These are phyloP conservation scores for Aspergillus kassunensis DNA, from an alignment of 495 filamentous ascomycete genomes.

Conservation along the genomic window DNA sequence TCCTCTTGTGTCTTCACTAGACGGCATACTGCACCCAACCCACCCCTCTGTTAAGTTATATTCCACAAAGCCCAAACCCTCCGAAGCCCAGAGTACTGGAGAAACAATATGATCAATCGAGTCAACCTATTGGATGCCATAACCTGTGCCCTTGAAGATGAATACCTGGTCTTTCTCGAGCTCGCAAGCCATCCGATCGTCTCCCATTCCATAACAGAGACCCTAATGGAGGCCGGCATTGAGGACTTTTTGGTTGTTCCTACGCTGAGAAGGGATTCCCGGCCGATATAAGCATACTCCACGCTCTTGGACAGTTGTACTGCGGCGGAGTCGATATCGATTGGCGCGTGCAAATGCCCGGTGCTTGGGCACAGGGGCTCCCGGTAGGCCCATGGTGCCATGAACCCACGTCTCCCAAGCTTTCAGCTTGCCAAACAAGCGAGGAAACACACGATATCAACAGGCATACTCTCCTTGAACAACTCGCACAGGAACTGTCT, in stretches of 20 bases:
- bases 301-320: slow-evolving; percentile 33
- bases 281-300: slow-evolving; percentile 10
- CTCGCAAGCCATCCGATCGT: slow-evolving; percentile 34
- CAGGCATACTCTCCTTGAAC: too few relatives aligned
- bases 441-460: too few relatives aligned
- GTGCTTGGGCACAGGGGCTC: too few relatives aligned
- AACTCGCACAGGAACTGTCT: too few relatives aligned
- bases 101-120: slow-evolving; percentile 14
- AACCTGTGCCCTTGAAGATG: slow-evolving; percentile 31
- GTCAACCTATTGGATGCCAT: slow-evolving; percentile 25
- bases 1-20: slow-evolving; percentile 21
- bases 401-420: too few relatives aligned
- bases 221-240: slow-evolving; percentile 24
- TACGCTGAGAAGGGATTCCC: slow-evolving; percentile 31
- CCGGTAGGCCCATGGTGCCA: too few relatives aligned
- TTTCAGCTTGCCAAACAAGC: too few relatives aligned
- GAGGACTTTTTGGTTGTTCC: slow-evolving; percentile 26
- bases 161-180: slow-evolving; percentile 30
- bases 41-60: slow-evolving; percentile 28
- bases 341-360: slow-evolving; percentile 16
- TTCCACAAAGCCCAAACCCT: slow-evolving; percentile 24
- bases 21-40: slow-evolving; percentile 17
- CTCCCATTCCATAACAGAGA: slow-evolving; percentile 33
- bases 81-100: slow-evolving; percentile 20
- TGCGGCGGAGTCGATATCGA: slow-evolving; percentile 41